A percentile compares a stretch with the other conserved stretches of the same genome.
Conservation (phyloP, 768 basidiomycete genomes). For the Trichaptum fuscoviolaceum region DNA sequence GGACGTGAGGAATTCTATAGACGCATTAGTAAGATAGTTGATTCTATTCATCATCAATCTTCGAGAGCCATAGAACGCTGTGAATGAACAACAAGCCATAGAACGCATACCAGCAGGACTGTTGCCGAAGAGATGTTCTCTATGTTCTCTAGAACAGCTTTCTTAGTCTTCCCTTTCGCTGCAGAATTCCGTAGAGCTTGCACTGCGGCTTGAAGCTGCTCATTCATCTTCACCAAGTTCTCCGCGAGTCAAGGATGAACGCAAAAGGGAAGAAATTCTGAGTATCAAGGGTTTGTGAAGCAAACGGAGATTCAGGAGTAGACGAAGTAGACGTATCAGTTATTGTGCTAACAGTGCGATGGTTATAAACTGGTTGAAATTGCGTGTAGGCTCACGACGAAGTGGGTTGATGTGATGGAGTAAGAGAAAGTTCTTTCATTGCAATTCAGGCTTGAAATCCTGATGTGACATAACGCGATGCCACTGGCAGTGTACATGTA, state of each 20-base stretch:
- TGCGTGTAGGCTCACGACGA: too few species aligned
- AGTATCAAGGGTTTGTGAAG: not conserved
- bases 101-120: slow-evolving; percentile 35
- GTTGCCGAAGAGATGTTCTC: slow-evolving; percentile 37
- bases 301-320: not conserved
- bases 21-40: slow-evolving; percentile 1
- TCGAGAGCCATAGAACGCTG: too few species aligned
- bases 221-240: slow-evolving; percentile 14
- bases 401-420: not conserved
- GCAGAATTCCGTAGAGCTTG: slow-evolving; percentile 27
- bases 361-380: not conserved
- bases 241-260: not conserved
- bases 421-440: not conserved
- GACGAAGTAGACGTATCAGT: not conserved
- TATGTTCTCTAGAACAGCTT: slow-evolving; percentile 29
- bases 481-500: not conserved
- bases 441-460: not conserved
- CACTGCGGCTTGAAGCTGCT: slow-evolving; percentile 24
- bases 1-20: slow-evolving; percentile 34
- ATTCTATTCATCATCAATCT: too few species aligned
- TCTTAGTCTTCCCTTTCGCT: slow-evolving; percentile 23
- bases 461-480: not conserved
- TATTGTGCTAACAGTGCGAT: not conserved
- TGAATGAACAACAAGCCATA: not conserved
- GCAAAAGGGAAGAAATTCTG: not conserved